Base-by-base conservation (phyloP, 1,139 yeast species). In the Zygosaccharomyces pseudobailii region DNA sequence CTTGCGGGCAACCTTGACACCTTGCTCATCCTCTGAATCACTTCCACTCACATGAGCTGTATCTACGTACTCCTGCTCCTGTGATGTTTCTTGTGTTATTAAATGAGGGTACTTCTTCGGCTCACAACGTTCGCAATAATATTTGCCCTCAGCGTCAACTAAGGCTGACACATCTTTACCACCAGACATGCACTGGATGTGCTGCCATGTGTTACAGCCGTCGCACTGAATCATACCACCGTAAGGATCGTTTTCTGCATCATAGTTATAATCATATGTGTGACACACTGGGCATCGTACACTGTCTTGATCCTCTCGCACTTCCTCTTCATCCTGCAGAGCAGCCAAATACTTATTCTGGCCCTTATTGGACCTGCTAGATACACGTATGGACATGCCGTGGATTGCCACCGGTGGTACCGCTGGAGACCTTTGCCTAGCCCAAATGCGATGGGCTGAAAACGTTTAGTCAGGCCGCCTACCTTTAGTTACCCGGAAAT, bases 181-280 rank as follows among this genome's bases (percentile, higher is more conserved):
- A 57, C 73, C 65, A 40, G 86, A 77, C 77, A 86, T 77, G 66
- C 96, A 88, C 47, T 67, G 71, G 31, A 82, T 79, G 63, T 88
- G 96, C 62, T 88, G 96, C 96, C 96, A 88, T 9, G 88, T 80
- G 46, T 75, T 67, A 63, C 96, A 88, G 21, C 69, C 61, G 47
- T 85, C 95, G 67, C 96, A 88, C 61, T 84, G 87, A 30, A 85
- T 79, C 90, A 87, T 85, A 31, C 76, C 73, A 5, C 86, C 81
- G 21, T 76, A 73, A 20, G 73, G 71, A 52, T 83, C 89, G 5
- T 74, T 77, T 1, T 74, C 82, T 48, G 75, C 85, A 53, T 80
- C 71, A 56, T 78, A 82, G 51, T 79, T 82, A 10, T 74, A 79
- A 56, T 84, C 82, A n/a, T 75, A 78, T 4, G 85, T 71, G 3